Evolutionary conservation across 305 asterid genomes (phyloP).

Genomic region (Fraxinus floribunda): DNA sequence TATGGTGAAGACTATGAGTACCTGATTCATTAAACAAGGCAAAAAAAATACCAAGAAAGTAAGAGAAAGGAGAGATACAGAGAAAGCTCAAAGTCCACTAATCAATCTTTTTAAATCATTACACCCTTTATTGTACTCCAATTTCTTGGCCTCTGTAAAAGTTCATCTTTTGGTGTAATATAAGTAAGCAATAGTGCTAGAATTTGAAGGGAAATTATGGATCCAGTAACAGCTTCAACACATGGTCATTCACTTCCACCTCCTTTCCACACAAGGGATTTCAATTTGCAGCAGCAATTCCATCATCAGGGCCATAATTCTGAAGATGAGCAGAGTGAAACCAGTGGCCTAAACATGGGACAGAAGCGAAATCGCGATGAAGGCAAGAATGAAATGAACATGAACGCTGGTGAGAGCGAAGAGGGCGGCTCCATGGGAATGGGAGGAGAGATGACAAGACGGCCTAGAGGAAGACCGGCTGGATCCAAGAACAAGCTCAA

Average conservation of each 20-base stretch:
- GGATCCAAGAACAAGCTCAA: slow-evolving; percentile 79
- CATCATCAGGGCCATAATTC: slow-evolving; percentile 44
- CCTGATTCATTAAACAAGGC: slow-evolving; percentile 18
- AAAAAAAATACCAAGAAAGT: slow-evolving; percentile 26
- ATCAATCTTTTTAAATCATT: slow-evolving; percentile 8
- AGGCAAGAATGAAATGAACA: slow-evolving; percentile 24
- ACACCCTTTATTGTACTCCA: slow-evolving; percentile 2
- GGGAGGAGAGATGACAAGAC: slow-evolving; percentile 49
- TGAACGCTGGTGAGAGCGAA: not conserved
- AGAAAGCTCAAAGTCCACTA: slow-evolving; percentile 2
- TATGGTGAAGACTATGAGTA: slow-evolving; percentile 18
- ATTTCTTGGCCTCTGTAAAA: not conserved
- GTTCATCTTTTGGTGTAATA: not conserved
- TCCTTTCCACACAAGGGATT: slow-evolving; percentile 64
- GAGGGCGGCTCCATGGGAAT: slow-evolving; percentile 30
- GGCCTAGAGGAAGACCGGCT: slow-evolving; percentile 78
- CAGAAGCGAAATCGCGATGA: slow-evolving; percentile 46
- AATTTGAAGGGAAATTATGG: slow-evolving; percentile 30
- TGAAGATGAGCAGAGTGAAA: slow-evolving; percentile 64
- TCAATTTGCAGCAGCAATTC: slow-evolving; percentile 59
- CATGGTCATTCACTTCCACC: slow-evolving; percentile 67
- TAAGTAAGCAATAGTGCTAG: not conserved
- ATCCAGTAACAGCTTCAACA: slow-evolving; percentile 24
- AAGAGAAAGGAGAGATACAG: not conserved
- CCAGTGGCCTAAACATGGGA: slow-evolving; percentile 46